These are phyloP conservation scores for Calonectria crousiana DNA, from an alignment of 2,329 filamentous ascomycete species.

Conservation along the genomic window DNA sequence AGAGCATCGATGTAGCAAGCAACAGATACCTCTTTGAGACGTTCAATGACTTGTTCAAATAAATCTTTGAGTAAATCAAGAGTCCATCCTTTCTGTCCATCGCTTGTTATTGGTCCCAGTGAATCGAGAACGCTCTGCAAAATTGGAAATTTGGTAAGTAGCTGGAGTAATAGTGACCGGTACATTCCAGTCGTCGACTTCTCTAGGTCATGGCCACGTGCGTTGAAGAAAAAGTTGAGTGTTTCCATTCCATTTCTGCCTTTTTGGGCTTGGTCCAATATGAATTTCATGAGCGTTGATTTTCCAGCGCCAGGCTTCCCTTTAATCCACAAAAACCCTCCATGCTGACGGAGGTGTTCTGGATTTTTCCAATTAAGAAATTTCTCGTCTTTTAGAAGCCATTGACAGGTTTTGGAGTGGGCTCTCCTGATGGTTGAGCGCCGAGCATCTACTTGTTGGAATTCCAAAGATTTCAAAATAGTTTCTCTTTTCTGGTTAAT, in stretches of 20 bases:
- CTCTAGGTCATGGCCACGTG: slow-evolving; percentile 56
- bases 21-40: not conserved
- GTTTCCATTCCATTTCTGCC: slow-evolving; percentile 36
- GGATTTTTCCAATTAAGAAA: slow-evolving; percentile 54
- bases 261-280: slow-evolving; percentile 27
- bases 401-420: slow-evolving; percentile 54
- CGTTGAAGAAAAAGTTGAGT: slow-evolving; percentile 65
- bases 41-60: not conserved
- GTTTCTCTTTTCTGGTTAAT: not conserved
- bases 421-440: slow-evolving; percentile 52
- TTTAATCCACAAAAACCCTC: slow-evolving; percentile 53
- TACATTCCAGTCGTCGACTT: slow-evolving; percentile 62
- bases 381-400: slow-evolving; percentile 50
- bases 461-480: slow-evolving; percentile 46
- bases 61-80: not conserved
- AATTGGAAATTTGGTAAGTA: slow-evolving; percentile 50
- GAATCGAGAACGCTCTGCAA: slow-evolving; percentile 40
- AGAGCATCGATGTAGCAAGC: not conserved
- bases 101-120: not conserved
- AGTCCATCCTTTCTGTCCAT: not conserved
- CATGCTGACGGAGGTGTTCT: slow-evolving; percentile 33
- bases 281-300: slow-evolving; percentile 53
- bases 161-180: slow-evolving; percentile 60
- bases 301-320: not conserved
- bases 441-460: slow-evolving; percentile 53